Conservation (phyloP, 2,329 filamentous ascomycete species). For the Trichophyton verrucosum region DNA sequence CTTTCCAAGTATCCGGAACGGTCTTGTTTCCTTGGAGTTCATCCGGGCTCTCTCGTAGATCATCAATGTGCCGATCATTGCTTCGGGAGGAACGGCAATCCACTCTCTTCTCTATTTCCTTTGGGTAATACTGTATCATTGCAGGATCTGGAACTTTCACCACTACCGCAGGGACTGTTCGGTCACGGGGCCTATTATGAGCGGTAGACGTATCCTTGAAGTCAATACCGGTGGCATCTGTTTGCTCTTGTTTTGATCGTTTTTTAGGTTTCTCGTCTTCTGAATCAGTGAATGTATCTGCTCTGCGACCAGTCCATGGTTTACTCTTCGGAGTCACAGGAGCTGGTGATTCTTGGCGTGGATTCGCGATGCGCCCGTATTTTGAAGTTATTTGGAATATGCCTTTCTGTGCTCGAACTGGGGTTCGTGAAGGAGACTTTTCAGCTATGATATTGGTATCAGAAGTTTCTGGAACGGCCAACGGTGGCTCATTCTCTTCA, state of each 20-base stretch:
- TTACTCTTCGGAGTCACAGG: not conserved
- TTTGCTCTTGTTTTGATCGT: not conserved
- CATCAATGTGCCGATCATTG: not conserved
- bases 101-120: not conserved
- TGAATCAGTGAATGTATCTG: not conserved
- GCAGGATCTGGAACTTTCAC: not conserved
- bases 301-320: not conserved
- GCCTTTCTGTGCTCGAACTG: not conserved
- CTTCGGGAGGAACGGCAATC: not conserved
- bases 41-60: conserved; percentile 28
- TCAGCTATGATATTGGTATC: not conserved
- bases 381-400: not conserved
- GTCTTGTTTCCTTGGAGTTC: conserved; percentile 29
- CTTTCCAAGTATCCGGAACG: conserved; percentile 13
- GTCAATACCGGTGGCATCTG: not conserved
- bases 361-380: not conserved
- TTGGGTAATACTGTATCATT: not conserved
- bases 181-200: not conserved
- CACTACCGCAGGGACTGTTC: not conserved
- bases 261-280: not conserved
- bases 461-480: not conserved
- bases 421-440: not conserved
- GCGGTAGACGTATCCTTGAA: not conserved
- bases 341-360: not conserved
- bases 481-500: not conserved